phyloP scores from a whole-genome alignment of 2,329 filamentous ascomycete genomes.

The Aspergillus aculeatinus region DNA sequence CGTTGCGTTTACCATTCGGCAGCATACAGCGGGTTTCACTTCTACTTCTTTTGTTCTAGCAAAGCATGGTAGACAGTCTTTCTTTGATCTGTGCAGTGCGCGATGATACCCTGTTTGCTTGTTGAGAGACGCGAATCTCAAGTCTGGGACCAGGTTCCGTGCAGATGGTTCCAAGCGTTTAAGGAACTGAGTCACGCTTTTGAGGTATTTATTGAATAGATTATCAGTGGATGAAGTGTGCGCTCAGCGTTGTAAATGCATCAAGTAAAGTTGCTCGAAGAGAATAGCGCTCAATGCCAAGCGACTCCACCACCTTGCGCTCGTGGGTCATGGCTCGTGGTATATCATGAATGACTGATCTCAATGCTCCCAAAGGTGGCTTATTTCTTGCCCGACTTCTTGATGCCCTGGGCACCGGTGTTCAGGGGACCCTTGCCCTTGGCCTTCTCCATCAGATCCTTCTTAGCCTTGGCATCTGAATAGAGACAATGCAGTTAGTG shows the following conservation, averaged over 20 bases:
- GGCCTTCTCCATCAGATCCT: slow-evolving; percentile 77
- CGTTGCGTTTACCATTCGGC: slow-evolving; percentile 12
- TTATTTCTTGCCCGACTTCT: slow-evolving; percentile 98
- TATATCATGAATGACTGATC: slow-evolving; percentile 21
- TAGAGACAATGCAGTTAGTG: neutral
- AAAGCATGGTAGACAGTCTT: slow-evolving; percentile 14
- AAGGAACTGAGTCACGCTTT: neutral
- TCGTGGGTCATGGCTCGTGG: slow-evolving; percentile 26
- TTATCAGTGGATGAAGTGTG: slow-evolving; percentile 2
- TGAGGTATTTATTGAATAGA: neutral
- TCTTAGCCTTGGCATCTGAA: slow-evolving; percentile 77
- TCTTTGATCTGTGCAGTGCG: slow-evolving; percentile 9
- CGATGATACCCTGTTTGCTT: slow-evolving; percentile 17
- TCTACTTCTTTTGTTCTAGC: slow-evolving; percentile 16
- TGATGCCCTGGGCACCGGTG: slow-evolving; percentile 83
- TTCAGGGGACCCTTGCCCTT: slow-evolving; percentile 87
- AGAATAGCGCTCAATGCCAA: slow-evolving; percentile 18
- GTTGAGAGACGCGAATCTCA: slow-evolving; percentile 3
- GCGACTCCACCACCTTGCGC: slow-evolving; percentile 15
- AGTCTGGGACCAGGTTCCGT: slow-evolving; percentile 4
- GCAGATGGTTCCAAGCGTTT: neutral
- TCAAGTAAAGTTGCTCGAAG: slow-evolving; percentile 13
- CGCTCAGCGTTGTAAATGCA: slow-evolving; percentile 6
- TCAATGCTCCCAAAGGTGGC: neutral
- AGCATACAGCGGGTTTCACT: slow-evolving; percentile 11